A percentile compares a stretch with the other conserved stretches of the same genome.
Conservation (phyloP, 106 monocot species). For the Acorus calamus region DNA sequence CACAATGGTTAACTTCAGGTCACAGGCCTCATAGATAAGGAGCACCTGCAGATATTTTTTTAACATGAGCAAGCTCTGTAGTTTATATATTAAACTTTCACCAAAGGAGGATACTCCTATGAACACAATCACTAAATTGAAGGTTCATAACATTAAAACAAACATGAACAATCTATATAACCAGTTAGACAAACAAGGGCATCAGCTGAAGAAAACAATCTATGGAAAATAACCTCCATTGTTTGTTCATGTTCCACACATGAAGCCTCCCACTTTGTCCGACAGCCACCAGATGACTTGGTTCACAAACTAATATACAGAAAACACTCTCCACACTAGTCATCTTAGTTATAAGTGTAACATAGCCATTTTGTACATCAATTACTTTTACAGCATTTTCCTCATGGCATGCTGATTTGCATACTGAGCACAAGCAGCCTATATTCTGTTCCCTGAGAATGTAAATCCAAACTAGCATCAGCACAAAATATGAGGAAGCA, state of each 20-base stretch:
- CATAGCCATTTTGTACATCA: conserved; percentile 67
- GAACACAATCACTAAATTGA: too few relatives aligned
- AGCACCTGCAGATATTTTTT: too few relatives aligned
- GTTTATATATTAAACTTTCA: too few relatives aligned
- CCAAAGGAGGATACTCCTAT: too few relatives aligned
- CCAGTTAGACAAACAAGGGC: too few relatives aligned
- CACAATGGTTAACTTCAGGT: too few relatives aligned
- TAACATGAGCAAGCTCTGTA: too few relatives aligned
- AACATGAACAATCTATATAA: too few relatives aligned
- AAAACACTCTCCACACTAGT: conserved; percentile 24
- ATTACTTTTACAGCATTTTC: conserved; percentile 59
- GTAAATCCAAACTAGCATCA: background rate
- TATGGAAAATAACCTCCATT: conserved; percentile 53
- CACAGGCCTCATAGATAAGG: too few relatives aligned
- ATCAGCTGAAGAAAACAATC: background rate
- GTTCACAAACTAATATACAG: conserved; percentile 61
- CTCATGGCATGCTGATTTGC: conserved; percentile 25
- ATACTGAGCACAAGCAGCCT: conserved; percentile 53
- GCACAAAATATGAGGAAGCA: background rate
- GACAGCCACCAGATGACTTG: conserved; percentile 56
- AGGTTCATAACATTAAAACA: too few relatives aligned
- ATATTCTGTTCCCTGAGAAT: conserved; percentile 52
- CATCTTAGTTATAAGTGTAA: conserved; percentile 45
- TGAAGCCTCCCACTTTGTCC: conserved; percentile 56
- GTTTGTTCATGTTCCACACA: conserved; percentile 63